A percentile compares a stretch with the other conserved stretches of the same genome.
phyloP scores from a whole-genome alignment of 2,329 filamentous ascomycete species.

The Talaromyces sp. region DNA sequence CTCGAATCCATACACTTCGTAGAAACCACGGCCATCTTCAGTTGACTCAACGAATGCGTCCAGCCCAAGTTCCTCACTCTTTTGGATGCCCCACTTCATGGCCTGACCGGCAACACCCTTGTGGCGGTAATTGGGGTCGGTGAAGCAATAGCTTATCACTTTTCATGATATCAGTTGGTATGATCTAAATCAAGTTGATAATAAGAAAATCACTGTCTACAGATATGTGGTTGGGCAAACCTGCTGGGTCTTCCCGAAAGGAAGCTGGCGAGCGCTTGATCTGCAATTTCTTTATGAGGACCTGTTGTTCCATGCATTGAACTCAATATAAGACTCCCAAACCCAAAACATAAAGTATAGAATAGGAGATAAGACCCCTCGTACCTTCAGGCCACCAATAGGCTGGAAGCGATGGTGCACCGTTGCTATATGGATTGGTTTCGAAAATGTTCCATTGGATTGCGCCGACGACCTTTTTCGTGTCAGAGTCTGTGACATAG shows the following conservation, averaged over 20 bases:
- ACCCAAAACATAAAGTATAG: neutral
- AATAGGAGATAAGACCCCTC: neutral
- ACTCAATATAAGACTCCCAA: neutral
- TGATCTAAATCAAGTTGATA: too few relatives aligned
- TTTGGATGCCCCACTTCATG: neutral
- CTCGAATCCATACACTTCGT: neutral
- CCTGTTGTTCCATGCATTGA: neutral
- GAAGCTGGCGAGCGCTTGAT: neutral
- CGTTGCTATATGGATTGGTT: constrained; percentile 1
- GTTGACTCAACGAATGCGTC: neutral
- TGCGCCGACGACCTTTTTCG: neutral
- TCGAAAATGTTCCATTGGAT: constrained; percentile 1
- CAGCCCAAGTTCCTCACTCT: neutral
- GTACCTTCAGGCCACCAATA: constrained; percentile 2
- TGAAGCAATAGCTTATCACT: constrained; percentile 2
- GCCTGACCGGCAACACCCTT: neutral
- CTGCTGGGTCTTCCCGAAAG: neutral
- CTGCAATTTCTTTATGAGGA: neutral
- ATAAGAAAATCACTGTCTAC: neutral
- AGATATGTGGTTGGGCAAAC: neutral
- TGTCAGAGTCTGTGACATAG: neutral
- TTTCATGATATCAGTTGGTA: neutral
- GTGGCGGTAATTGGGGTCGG: neutral
- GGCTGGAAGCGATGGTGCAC: neutral
- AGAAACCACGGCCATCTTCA: neutral